phyloP scores from a whole-genome alignment of 768 basidiomycete species.

The Boletus reticuloceps region DNA sequence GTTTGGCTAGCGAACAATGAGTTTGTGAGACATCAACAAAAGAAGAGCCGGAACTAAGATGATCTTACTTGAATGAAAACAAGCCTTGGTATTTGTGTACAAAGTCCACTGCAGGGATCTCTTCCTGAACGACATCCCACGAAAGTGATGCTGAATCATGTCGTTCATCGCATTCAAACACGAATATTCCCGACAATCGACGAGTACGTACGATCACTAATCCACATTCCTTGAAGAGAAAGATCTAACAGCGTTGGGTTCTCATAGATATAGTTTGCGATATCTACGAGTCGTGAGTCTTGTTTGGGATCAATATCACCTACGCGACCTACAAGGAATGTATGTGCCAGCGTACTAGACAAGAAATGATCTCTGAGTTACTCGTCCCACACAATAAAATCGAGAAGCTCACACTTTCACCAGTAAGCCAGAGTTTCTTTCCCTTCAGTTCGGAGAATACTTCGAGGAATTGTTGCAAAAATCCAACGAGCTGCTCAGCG shows the following conservation, averaged over 20 bases:
- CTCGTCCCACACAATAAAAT: conserved; percentile 13
- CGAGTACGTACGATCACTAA: conserved; percentile 58
- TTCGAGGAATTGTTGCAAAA: conserved; percentile 72
- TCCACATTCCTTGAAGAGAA: conserved; percentile 67
- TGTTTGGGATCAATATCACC: not conserved
- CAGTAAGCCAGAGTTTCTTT: conserved; percentile 67
- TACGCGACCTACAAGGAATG: conserved; percentile 45
- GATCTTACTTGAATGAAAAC: conserved; percentile 68
- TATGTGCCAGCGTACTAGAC: conserved; percentile 72
- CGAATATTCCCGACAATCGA: not conserved
- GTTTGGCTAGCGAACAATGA: conserved; percentile 44
- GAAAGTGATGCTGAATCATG: conserved; percentile 48
- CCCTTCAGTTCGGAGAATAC: conserved; percentile 72
- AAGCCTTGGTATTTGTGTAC: conserved; percentile 70
- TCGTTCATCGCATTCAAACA: not conserved
- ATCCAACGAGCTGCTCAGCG: conserved; percentile 51
- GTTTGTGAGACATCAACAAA: not conserved
- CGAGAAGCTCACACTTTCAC: conserved; percentile 62
- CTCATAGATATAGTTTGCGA: conserved; percentile 66
- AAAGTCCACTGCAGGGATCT: conserved; percentile 73
- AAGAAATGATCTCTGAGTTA: not conserved
- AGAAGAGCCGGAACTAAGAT: not conserved
- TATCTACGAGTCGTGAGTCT: conserved; percentile 42
- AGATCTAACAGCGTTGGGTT: conserved; percentile 53
- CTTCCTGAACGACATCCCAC: conserved; percentile 60